A percentile compares a stretch with the other conserved stretches of the same genome.
Evolutionary conservation across 2,329 filamentous ascomycete genomes (phyloP).

Genomic region (Fusarium vanettenii): DNA sequence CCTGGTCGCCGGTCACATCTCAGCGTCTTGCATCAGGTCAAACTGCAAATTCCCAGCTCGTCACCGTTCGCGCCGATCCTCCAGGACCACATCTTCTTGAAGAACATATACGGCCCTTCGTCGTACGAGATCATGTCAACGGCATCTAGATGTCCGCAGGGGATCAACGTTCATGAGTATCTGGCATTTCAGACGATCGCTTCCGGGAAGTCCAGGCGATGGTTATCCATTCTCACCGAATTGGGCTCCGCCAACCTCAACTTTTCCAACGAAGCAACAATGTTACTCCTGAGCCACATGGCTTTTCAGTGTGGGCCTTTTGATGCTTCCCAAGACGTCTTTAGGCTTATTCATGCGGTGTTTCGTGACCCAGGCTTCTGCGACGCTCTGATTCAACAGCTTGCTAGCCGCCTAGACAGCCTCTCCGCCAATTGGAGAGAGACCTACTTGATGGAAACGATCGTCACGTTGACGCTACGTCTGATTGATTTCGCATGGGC

Average conservation of each 20-base stretch:
- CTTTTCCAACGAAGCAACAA: constrained; percentile 67
- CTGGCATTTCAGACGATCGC: constrained; percentile 62
- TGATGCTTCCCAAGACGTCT: constrained; percentile 37
- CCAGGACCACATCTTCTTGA: constrained; percentile 24
- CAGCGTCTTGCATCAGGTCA: constrained; percentile 36
- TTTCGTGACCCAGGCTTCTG: constrained; percentile 65
- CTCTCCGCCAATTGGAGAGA: constrained; percentile 71
- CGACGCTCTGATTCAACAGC: constrained; percentile 56
- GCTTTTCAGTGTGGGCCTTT: constrained; percentile 65
- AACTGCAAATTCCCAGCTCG: constrained; percentile 32
- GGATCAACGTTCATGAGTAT: constrained; percentile 64
- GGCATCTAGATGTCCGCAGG: constrained; percentile 60
- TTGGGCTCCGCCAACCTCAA: constrained; percentile 67
- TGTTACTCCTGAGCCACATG: constrained; percentile 62
- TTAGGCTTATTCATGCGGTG: constrained; percentile 59
- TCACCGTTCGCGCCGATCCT: constrained; percentile 33
- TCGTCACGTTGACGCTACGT: constrained; percentile 64
- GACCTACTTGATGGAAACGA: constrained; percentile 65
- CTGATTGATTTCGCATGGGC: constrained; percentile 36
- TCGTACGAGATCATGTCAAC: constrained; percentile 67
- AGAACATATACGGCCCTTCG: constrained; percentile 54
- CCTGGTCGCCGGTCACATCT: constrained; percentile 28
- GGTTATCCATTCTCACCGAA: constrained; percentile 62
- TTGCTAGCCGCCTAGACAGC: constrained; percentile 55
- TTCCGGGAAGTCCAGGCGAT: constrained; percentile 59